Evolutionary conservation across 495 filamentous ascomycete genomes (phyloP).

Genomic region (Penicillium crystallinum): DNA sequence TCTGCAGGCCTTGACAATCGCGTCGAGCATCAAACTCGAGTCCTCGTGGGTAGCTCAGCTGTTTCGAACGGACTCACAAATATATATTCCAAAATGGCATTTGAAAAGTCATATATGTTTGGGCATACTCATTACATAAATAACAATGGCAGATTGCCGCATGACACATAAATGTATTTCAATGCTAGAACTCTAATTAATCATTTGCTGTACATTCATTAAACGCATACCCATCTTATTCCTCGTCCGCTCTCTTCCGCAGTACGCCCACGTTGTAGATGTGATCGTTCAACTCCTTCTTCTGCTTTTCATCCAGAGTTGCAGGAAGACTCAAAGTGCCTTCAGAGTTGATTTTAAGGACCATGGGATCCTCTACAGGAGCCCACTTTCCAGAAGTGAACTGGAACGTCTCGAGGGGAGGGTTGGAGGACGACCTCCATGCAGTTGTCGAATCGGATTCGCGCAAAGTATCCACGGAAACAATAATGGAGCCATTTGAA

Average conservation of each 20-base stretch:
- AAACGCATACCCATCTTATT: slow-evolving; percentile 13
- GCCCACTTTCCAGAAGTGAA: slow-evolving; percentile 19
- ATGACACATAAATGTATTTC: neutral
- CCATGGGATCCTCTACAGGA: slow-evolving; percentile 18
- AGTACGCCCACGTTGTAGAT: slow-evolving; percentile 70
- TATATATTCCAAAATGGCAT: too few species aligned
- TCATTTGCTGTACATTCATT: slow-evolving; percentile 10
- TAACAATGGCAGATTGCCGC: neutral
- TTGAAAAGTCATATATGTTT: too few species aligned
- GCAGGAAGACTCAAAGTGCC: slow-evolving; percentile 31
- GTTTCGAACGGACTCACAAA: too few species aligned
- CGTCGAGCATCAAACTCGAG: too few species aligned
- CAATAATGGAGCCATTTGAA: slow-evolving; percentile 39
- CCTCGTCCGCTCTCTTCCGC: slow-evolving; percentile 53
- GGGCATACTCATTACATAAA: too few species aligned
- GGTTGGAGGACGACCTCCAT: slow-evolving; percentile 25
- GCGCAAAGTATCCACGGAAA: slow-evolving; percentile 52
- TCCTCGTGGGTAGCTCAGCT: too few species aligned
- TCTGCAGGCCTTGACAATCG: too few species aligned
- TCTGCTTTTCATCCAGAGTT: slow-evolving; percentile 29
- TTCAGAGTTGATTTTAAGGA: slow-evolving; percentile 24
- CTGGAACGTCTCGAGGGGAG: slow-evolving; percentile 28
- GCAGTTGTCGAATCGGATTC: slow-evolving; percentile 36
- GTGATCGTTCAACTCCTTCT: slow-evolving; percentile 39
- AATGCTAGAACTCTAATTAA: slow-evolving; percentile 3